Evolutionary conservation across 768 basidiomycete species (phyloP).

Genomic region (Piloderma croceum): DNA sequence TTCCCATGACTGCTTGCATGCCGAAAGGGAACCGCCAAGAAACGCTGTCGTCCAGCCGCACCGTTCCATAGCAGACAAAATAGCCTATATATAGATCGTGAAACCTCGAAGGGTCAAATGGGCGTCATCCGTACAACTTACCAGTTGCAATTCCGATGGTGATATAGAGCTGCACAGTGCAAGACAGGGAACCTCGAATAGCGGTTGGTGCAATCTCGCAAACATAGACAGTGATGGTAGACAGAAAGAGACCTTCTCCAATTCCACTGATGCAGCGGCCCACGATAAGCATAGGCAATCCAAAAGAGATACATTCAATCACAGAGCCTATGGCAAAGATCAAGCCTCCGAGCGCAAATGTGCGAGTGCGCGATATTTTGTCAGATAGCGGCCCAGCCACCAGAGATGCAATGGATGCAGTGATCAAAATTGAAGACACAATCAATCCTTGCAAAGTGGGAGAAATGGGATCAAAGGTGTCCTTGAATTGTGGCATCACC

Average conservation of each 20-base stretch:
- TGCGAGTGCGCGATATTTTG: conserved; percentile 40
- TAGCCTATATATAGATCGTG: conserved; percentile 20
- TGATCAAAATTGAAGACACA: conserved; percentile 38
- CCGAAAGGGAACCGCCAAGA: conserved; percentile 36
- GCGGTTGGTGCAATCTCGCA: conserved; percentile 39
- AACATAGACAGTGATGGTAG: conserved; percentile 34
- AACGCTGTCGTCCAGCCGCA: conserved; percentile 22
- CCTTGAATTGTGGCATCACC: conserved; percentile 40
- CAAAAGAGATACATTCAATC: conserved; percentile 32
- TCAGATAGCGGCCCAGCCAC: conserved; percentile 41
- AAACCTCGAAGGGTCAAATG: background rate
- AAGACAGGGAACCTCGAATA: conserved; percentile 36
- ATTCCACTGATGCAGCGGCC: conserved; percentile 42
- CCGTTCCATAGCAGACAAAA: conserved; percentile 36
- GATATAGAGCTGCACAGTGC: conserved; percentile 38
- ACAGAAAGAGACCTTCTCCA: conserved; percentile 42
- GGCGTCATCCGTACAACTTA: background rate
- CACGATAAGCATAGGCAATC: conserved; percentile 34
- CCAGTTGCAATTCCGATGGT: conserved; percentile 38
- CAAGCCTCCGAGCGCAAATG: conserved; percentile 37
- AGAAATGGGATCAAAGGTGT: conserved; percentile 31
- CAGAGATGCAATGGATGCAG: conserved; percentile 35
- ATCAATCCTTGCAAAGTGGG: conserved; percentile 38
- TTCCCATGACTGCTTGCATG: conserved; percentile 26
- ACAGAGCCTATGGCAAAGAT: conserved; percentile 38